These are phyloP conservation scores for Puccinia brachypodii DNA, from an alignment of 1,284 basidiomycete species.

Conservation along the genomic window DNA sequence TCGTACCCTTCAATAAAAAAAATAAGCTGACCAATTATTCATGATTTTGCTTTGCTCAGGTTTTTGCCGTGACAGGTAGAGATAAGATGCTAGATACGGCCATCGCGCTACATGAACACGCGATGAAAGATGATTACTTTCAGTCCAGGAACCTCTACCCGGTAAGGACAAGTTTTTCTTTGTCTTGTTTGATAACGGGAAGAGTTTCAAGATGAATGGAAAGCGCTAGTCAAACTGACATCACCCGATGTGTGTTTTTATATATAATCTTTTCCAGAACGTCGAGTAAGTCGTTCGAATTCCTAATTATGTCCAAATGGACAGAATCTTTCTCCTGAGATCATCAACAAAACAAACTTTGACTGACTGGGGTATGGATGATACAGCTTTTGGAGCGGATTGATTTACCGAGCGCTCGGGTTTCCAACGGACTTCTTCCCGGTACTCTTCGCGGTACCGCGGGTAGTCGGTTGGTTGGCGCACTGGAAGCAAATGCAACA, in stretches of 20 bases:
- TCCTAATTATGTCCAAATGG: too few species aligned
- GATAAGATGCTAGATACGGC: constrained; percentile 80
- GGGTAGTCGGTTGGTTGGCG: constrained; percentile 83
- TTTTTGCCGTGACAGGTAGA: constrained; percentile 64
- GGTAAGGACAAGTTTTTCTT: constrained; percentile 44
- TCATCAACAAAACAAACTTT: neutral
- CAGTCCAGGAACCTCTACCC: constrained; percentile 62
- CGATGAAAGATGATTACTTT: constrained; percentile 84
- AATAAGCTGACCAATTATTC: too few species aligned
- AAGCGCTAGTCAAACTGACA: neutral
- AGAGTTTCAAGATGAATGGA: neutral
- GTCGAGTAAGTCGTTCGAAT: constrained; percentile 14
- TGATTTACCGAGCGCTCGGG: constrained; percentile 78
- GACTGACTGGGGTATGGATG: neutral
- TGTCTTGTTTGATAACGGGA: constrained; percentile 55
- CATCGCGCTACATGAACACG: constrained; percentile 79
- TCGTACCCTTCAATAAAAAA: neutral
- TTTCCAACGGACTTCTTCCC: constrained; percentile 89
- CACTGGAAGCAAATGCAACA: constrained; percentile 89
- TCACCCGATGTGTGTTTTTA: neutral
- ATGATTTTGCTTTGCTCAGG: constrained; percentile 1
- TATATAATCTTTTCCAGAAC: constrained; percentile 6
- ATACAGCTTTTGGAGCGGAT: constrained; percentile 62
- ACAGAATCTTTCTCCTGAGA: too few species aligned
- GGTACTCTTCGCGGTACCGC: constrained; percentile 80